These are phyloP conservation scores for Xylaria cubensis DNA, from an alignment of 495 filamentous ascomycete species.

Conservation along the genomic window DNA sequence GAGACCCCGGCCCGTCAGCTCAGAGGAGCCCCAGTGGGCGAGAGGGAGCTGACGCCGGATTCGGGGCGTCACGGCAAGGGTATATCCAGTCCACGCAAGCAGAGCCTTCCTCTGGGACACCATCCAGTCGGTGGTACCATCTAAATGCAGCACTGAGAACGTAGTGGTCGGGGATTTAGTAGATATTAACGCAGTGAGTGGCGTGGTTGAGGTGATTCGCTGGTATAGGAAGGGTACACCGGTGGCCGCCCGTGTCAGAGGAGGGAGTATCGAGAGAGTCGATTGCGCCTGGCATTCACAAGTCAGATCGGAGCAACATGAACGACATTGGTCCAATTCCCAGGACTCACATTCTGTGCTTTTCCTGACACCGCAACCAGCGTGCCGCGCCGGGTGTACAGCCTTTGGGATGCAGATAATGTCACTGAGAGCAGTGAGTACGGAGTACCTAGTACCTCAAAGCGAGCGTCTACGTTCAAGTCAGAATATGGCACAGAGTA, in stretches of 20 bases:
- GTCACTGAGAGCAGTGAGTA: slow-evolving; percentile 92
- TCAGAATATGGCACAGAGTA: background rate
- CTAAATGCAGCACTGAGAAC: slow-evolving; percentile 83
- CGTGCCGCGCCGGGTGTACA: slow-evolving; percentile 90
- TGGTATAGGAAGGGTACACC: slow-evolving; percentile 96
- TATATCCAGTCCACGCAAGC: slow-evolving; percentile 95
- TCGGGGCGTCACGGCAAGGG: slow-evolving; percentile 74
- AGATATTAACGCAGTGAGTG: slow-evolving; percentile 83
- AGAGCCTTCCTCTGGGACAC: slow-evolving; percentile 82
- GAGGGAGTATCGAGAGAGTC: slow-evolving; percentile 84
- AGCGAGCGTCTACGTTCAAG: slow-evolving; percentile 76
- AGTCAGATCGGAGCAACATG: background rate
- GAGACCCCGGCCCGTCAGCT: slow-evolving; percentile 85
- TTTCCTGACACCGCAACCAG: slow-evolving; percentile 89
- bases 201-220: slow-evolving; percentile 80
- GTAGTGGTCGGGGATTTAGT: slow-evolving; percentile 84
- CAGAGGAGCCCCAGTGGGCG: slow-evolving; percentile 88
- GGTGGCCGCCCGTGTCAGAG: slow-evolving; percentile 75
- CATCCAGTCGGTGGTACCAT: slow-evolving; percentile 97
- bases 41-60: slow-evolving; percentile 77
- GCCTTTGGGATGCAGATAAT: slow-evolving; percentile 87
- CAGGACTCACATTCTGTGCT: slow-evolving; percentile 76
- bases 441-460: slow-evolving; percentile 88
- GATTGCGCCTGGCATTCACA: slow-evolving; percentile 68
- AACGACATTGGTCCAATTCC: too few species aligned